Percentiles rank a stretch among this genome's conserved stretches.
These are phyloP conservation scores for Calonectria pseudoturangicola DNA, from an alignment of 2,329 filamentous ascomycete genomes.

Conservation along the genomic window DNA sequence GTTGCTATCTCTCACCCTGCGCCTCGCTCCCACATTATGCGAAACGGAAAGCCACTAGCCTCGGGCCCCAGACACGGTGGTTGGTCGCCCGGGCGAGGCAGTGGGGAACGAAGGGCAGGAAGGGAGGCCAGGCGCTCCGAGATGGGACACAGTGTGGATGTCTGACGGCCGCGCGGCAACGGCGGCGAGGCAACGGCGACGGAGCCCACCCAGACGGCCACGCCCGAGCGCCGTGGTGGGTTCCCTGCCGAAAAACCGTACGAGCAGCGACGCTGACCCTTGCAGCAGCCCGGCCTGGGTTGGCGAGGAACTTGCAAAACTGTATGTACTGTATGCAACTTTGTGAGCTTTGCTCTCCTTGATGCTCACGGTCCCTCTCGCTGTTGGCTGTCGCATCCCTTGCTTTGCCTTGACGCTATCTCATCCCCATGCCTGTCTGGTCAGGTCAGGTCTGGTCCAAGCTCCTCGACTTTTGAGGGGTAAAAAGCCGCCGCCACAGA, in stretches of 20 bases:
- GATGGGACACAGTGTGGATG: constrained; percentile 34
- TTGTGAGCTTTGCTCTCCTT: background rate
- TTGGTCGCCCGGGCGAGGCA: constrained; percentile 18
- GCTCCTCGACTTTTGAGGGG: constrained; percentile 2
- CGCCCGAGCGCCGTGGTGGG: constrained; percentile 37
- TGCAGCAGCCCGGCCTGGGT: background rate
- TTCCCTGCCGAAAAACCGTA: constrained; percentile 38
- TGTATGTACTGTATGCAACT: too few relatives aligned
- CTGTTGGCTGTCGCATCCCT: constrained; percentile 17
- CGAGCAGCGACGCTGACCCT: constrained; percentile 22
- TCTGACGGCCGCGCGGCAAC: constrained; percentile 32
- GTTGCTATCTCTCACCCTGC: constrained; percentile 18
- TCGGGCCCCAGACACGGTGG: constrained; percentile 6
- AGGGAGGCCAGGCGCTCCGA: constrained; percentile 1
- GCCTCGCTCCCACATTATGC: constrained; percentile 31
- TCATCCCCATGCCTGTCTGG: constrained; percentile 9
- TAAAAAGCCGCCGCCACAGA: constrained; percentile 14
- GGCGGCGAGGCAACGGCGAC: constrained; percentile 37
- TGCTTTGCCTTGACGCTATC: constrained; percentile 7
- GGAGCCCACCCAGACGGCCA: constrained; percentile 33
- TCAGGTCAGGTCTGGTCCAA: constrained; percentile 11
- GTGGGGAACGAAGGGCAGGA: background rate
- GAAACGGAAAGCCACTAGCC: constrained; percentile 16
- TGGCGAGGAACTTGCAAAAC: too few relatives aligned
- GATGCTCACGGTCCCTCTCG: constrained; percentile 2